Conservation (phyloP, 202 grass and related monocot species). For the Bolboschoenoplectus hybrid region DNA sequence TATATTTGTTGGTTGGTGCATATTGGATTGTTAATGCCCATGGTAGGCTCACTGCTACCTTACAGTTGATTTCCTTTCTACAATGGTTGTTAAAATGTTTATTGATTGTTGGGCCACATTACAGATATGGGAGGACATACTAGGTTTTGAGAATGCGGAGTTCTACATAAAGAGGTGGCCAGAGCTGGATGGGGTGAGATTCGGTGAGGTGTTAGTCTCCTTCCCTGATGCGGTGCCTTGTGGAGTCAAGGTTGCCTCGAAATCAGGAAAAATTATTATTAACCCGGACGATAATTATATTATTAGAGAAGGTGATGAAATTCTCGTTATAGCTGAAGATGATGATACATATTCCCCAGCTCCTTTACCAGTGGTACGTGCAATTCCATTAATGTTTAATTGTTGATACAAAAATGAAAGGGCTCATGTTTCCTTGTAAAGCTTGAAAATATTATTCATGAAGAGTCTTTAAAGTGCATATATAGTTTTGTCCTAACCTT, state of each 20-base stretch:
- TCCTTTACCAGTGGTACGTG: slow-evolving; percentile 59
- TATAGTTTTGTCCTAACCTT: slow-evolving; percentile 26
- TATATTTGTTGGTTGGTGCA: not conserved
- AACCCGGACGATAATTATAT: slow-evolving; percentile 87
- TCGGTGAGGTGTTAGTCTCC: slow-evolving; percentile 85
- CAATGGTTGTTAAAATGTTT: not conserved
- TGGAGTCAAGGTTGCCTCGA: slow-evolving; percentile 85
- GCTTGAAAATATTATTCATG: not conserved
- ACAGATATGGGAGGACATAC: slow-evolving; percentile 99
- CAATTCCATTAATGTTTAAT: slow-evolving; percentile 20
- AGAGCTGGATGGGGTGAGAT: slow-evolving; percentile 83
- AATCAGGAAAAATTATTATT: slow-evolving; percentile 77
- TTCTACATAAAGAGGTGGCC: slow-evolving; percentile 97
- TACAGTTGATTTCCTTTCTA: slow-evolving; percentile 7
- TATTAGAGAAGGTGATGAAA: slow-evolving; percentile 84
- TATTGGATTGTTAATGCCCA: not conserved
- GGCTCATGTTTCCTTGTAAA: not conserved
- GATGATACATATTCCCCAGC: slow-evolving; percentile 93
- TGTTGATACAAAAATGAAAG: slow-evolving; percentile 15
- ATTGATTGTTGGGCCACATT: slow-evolving; percentile 29
- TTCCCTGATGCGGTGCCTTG: slow-evolving; percentile 96
- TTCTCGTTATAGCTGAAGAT: slow-evolving; percentile 98
- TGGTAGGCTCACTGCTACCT: not conserved
- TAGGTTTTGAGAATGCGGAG: slow-evolving; percentile 97
- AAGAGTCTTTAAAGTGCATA: not conserved